Percentiles rank a stretch among this genome's conserved stretches.
Evolutionary conservation across 2,329 filamentous ascomycete genomes (phyloP).

Genomic region (Penicillium occitanis): DNA sequence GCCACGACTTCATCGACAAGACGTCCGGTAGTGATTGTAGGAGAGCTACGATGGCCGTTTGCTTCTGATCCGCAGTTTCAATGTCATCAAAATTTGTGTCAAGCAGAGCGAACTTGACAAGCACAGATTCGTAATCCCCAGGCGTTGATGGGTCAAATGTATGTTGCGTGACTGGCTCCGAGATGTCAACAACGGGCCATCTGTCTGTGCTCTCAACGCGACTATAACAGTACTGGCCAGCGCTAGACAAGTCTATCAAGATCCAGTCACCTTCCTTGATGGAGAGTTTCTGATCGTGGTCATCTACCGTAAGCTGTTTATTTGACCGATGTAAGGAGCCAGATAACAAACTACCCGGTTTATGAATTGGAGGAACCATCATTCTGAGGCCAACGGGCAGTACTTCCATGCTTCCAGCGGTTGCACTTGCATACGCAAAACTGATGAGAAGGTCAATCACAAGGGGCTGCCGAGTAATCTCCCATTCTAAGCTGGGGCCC

Average conservation of each 20-base stretch:
- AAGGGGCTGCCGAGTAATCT: constrained; percentile 73
- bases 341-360: background rate
- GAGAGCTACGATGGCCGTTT: constrained; percentile 33
- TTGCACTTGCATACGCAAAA: constrained; percentile 69
- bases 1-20: constrained; percentile 45
- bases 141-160: background rate
- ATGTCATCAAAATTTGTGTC: constrained; percentile 45
- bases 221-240: constrained; percentile 45
- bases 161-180: constrained; percentile 26
- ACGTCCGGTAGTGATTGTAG: constrained; percentile 44
- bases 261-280: constrained; percentile 57
- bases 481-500: constrained; percentile 80
- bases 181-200: constrained; percentile 47
- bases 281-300: constrained; percentile 25
- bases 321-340: constrained; percentile 6
- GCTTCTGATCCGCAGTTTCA: constrained; percentile 26
- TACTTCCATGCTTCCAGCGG: constrained; percentile 44
- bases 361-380: constrained; percentile 45
- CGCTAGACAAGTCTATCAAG: constrained; percentile 28
- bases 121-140: background rate
- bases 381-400: constrained; percentile 60
- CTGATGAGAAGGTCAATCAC: constrained; percentile 83
- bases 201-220: constrained; percentile 49
- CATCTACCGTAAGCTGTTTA: constrained; percentile 8
- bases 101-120: constrained; percentile 33